Evolutionary conservation across 345 rosid genomes (phyloP).

Genomic region (Anacardium occidentale): DNA sequence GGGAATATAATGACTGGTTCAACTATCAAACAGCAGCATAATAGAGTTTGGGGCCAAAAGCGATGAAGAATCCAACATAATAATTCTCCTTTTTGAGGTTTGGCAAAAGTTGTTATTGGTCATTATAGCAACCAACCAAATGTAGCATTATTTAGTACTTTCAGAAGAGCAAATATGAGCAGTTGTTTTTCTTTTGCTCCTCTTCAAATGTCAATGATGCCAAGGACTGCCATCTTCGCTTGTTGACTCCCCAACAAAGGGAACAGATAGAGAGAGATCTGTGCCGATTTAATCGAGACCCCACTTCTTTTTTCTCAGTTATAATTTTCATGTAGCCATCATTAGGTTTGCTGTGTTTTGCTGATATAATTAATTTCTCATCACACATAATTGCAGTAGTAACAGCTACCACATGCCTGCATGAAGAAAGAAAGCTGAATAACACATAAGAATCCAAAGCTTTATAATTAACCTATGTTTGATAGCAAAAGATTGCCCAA

Average conservation of each 20-base stretch:
- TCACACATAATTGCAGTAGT: slow-evolving; percentile 41
- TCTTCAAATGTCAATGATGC: slow-evolving; percentile 42
- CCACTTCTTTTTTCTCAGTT: no score
- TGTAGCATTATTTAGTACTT: slow-evolving; percentile 46
- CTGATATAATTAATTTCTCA: slow-evolving; percentile 22
- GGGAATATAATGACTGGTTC: slow-evolving; percentile 30
- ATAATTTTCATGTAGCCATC: no score
- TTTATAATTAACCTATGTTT: not conserved
- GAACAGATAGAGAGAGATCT: slow-evolving; percentile 11
- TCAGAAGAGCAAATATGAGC: slow-evolving; percentile 16
- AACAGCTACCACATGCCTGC: slow-evolving; percentile 51
- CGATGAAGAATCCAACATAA: slow-evolving; percentile 34
- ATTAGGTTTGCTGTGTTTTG: slow-evolving; percentile 29
- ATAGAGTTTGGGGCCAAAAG: slow-evolving; percentile 24
- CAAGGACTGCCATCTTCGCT: slow-evolving; percentile 36
- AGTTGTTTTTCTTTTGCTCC: not conserved
- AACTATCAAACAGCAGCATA: slow-evolving; percentile 2
- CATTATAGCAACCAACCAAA: slow-evolving; percentile 33
- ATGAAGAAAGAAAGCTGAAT: not conserved
- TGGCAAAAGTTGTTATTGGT: slow-evolving; percentile 32
- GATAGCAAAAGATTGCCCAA: slow-evolving; percentile 15
- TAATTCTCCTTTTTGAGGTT: slow-evolving; percentile 35
- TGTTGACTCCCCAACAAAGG: slow-evolving; percentile 57
- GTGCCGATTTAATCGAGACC: slow-evolving; percentile 19
- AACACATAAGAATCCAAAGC: slow-evolving; percentile 26